phyloP scores from a whole-genome alignment of 139 green algal species.

The Bryopsis sp. region DNA sequence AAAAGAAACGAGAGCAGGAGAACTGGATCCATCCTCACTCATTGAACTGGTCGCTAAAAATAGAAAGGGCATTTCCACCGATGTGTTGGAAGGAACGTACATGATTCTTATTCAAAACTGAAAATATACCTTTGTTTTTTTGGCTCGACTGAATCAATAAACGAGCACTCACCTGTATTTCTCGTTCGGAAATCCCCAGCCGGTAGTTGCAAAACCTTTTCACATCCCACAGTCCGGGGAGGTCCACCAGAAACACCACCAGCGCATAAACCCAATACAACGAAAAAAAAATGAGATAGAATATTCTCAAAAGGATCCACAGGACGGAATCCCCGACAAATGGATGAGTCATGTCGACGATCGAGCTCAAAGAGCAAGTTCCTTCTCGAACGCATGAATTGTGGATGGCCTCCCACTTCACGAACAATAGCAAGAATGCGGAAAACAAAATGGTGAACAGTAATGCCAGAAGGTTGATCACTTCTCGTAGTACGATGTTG shows the following conservation, averaged over 20 bases:
- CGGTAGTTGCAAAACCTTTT: slow-evolving; percentile 28
- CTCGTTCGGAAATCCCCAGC: slow-evolving; percentile 62
- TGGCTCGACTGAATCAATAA: background rate
- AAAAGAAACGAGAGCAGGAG: no score
- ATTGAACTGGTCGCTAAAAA: no score
- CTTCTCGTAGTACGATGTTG: slow-evolving; percentile 46
- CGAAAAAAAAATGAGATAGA: slow-evolving; percentile 68
- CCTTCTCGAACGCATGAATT: slow-evolving; percentile 31
- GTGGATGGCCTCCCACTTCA: slow-evolving; percentile 62
- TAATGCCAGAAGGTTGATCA: slow-evolving; percentile 80
- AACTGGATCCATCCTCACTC: no score
- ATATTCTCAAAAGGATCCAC: slow-evolving; percentile 31
- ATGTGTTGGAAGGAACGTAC: no score
- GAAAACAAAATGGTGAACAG: slow-evolving; percentile 83
- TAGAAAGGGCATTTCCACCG: no score
- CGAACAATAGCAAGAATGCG: slow-evolving; percentile 74
- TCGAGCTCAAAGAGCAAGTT: no score
- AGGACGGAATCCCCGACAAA: slow-evolving; percentile 1
- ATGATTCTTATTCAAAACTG: no score
- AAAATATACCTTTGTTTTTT: no score
- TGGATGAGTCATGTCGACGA: background rate
- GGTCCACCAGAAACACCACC: slow-evolving; percentile 42
- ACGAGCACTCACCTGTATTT: slow-evolving; percentile 25
- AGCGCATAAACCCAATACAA: slow-evolving; percentile 54
- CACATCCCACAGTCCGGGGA: slow-evolving; percentile 44